Percentiles rank a stretch among this genome's conserved stretches.
Evolutionary conservation across 2,329 filamentous ascomycete genomes (phyloP).

Genomic region (Drechslerella dactyloides): DNA sequence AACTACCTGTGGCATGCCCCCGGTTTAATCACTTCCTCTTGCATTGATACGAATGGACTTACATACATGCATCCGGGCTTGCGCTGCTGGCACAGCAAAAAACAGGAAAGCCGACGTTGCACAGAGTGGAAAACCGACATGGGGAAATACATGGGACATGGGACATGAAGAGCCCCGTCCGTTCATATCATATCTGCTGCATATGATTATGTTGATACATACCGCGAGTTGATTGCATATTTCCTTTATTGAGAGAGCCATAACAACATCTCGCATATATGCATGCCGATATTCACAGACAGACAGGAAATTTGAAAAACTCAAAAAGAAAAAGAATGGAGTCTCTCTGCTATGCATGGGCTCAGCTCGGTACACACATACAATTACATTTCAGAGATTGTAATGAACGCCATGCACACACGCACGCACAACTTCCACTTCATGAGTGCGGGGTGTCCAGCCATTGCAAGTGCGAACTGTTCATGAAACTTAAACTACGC

Average conservation of each 20-base stretch:
- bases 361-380: too few relatives aligned
- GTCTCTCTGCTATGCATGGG: too few relatives aligned
- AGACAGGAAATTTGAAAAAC: neutral
- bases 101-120: neutral
- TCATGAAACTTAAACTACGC: too few relatives aligned
- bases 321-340: too few relatives aligned
- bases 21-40: neutral
- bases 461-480: too few relatives aligned
- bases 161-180: too few relatives aligned
- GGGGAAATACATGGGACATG: neutral
- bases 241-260: neutral
- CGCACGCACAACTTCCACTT: too few relatives aligned
- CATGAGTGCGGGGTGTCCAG: too few relatives aligned
- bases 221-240: neutral
- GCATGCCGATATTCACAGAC: neutral
- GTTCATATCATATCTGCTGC: neutral
- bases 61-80: neutral
- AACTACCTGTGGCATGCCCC: too few relatives aligned
- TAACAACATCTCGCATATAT: neutral
- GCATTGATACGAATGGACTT: neutral
- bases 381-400: too few relatives aligned
- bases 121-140: conserved; percentile 3
- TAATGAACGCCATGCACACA: too few relatives aligned
- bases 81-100: neutral
- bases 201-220: neutral